Evolutionary conservation across 768 basidiomycete species (phyloP), one percentile per base, ranked within the genome.

Genomic region (Strobilomyces dryophilus): DNA sequence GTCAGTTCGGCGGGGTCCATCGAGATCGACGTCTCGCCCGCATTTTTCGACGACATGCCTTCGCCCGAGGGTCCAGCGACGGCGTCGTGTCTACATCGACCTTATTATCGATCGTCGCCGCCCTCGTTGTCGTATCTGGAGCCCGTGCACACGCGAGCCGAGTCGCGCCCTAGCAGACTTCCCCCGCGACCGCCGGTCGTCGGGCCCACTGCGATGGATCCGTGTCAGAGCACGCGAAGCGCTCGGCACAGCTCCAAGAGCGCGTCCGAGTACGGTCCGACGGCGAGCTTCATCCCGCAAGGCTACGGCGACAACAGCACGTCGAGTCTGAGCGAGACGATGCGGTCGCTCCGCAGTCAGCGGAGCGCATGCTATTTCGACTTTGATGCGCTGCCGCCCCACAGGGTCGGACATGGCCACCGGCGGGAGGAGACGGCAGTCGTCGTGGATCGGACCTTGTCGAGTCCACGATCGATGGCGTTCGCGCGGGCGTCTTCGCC

Each of bases 21-120:
- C 34, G 61, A 63, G 20, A 73, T 69, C 48, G 67, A 74, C 39
- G 66, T 78, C 34, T 78, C 76, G 12, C 74, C 75, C 15, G 76
- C 76, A 9, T 72, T 70, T 55, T 76, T 73, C 53, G 76, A 77
- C 50, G 72, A 73, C 32, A 61, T 74, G 14, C 75, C 77, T 8
- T 70, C 73, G 0, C 76, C 76, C 1, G 74, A 76, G 47, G 76
- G 76, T 1, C 76, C 75, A 15, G 74, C 75, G 14, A 77, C 74
- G 1, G 71, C 74, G 17, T 70, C 74, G 2, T 69, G 67, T 53
- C 59, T 73, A 7, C 54, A 70, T 21, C 58, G 60, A 43, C 71
- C 56, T n/a, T 62, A 68, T 31, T 70, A 68, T 32, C 62, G 58
- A 10, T 31, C 53, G 0, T 45, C 58, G 12, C 63, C 51, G 14